Base-by-base conservation (phyloP, 495 filamentous ascomycete species). In the Daldinia grandis region DNA sequence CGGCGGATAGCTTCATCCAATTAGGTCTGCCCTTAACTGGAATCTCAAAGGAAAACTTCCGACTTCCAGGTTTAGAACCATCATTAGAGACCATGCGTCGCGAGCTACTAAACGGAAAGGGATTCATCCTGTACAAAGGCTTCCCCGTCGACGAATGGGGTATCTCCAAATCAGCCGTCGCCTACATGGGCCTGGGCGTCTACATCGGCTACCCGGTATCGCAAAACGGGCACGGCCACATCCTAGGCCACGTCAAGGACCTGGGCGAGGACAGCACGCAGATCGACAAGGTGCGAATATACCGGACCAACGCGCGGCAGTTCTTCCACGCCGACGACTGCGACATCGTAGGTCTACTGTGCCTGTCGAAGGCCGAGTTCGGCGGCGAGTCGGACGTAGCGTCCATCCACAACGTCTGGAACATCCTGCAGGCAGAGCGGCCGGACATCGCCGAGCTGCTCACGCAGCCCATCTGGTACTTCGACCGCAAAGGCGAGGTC, bases 181-280 rank as follows among this genome's bases (percentile, higher is more conserved):
- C 92, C 21, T 97, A 96, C 80, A 93, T 97, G 90, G 93, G 93
- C 33, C 82, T 97, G 1, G 93, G 93, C n/a, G 90, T 91, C 2
- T 88, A 95, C 73, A 83, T 97, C 4, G 93, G 93, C 37, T 93
- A 96, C 79, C 92, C 94, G 62, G 85, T 94, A 38, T 91, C 88
- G 40, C 93, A 97, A 75, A 97, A 97, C 80, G 87, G 88, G 7
- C 87, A 87, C 47, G 93, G 93, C n/a, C 93, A 97, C 78, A 91
- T 97, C 14, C 84, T 97, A 9, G 93, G 93, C 2, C 93, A 97
- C 77, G 93, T 97, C 76, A 93, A 97, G 79, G 92, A 96, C 79
- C 84, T 97, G 3, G 91, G 92, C 40, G 93, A 95, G 64, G 92
- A 97, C 78, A 81, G 90, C 30, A 89, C 85, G 9, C 86, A 92